Conservation (phyloP, 179 eudicot species). For the Patellifolia procumbens region DNA sequence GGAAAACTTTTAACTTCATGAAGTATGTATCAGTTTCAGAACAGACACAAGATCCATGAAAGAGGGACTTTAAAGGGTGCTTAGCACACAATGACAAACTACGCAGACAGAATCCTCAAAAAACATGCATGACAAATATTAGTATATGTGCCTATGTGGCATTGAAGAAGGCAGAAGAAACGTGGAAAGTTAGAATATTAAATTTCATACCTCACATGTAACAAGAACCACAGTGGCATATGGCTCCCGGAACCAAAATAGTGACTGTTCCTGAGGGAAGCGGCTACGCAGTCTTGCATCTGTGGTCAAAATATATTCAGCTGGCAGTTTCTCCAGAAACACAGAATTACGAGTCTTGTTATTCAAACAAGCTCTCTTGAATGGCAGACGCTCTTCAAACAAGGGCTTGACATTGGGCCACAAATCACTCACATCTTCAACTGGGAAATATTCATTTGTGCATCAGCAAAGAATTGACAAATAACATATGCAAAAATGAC, state of each 20-base stretch:
- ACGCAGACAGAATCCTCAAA: background rate
- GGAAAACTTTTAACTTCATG: background rate
- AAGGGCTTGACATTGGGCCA: slow-evolving; percentile 80
- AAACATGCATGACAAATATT: background rate
- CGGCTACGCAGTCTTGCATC: slow-evolving; percentile 95
- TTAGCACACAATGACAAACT: background rate
- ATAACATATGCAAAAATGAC: background rate
- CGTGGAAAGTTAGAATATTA: background rate
- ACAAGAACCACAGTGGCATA: slow-evolving; percentile 94
- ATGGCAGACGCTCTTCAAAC: slow-evolving; percentile 76
- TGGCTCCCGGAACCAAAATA: slow-evolving; percentile 97
- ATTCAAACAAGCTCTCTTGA: slow-evolving; percentile 68
- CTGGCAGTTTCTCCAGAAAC: slow-evolving; percentile 70
- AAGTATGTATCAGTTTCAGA: background rate
- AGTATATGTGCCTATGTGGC: background rate
- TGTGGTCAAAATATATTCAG: slow-evolving; percentile 82
- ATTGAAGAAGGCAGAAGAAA: background rate
- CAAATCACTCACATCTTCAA: slow-evolving; percentile 95
- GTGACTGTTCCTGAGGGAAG: slow-evolving; percentile 78
- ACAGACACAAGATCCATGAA: background rate
- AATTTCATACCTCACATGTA: slow-evolving; percentile 77
- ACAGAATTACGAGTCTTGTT: slow-evolving; percentile 94
- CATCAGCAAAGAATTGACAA: slow-evolving; percentile 17
- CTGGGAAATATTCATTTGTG: slow-evolving; percentile 41
- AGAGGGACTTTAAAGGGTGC: background rate